Base-by-base conservation (phyloP, 306 rosid genomes). In the Sphenostylis stenocarpa region DNA sequence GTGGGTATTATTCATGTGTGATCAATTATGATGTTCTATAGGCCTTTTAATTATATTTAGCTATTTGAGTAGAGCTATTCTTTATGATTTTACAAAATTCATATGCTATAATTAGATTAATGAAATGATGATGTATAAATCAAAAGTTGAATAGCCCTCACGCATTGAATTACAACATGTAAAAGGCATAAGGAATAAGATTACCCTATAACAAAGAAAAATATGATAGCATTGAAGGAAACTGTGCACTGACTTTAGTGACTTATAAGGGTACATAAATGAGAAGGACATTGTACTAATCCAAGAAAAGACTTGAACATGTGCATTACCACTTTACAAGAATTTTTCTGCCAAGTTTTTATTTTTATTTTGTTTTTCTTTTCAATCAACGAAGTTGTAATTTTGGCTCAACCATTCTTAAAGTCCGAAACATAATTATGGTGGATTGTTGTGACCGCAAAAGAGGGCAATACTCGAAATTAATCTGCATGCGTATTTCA, bases 401-500 rank as follows among this genome's bases (percentile, higher is more conserved):
- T 9, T 56, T 67, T 31, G 45, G n/a, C 67, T 66, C 31, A 3
- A n/a, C 49, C 7, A 52, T 16, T 14, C 36, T 17, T 41, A 13
- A 33, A 51, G 31, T 33, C 44, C 2, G 17, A n/a, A 16, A 34
- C 51, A 76, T 65, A 65, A 76, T 65, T 65, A 76, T 65, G 26
- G 31, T 76, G 44, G 66, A 12, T 74, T 71, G 65, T 57, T 52
- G 51, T 52, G 65, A 71, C 64, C 49, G 29, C 76, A 53, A 52
- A 70, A 13, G 64, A 71, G 49, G 61, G 75, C 44, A 70, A 31
- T 47, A 70, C 63, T 52, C 51, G 76, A 70, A 65, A 38, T 19
- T 20, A 31, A 70, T 51, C 76, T 51, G 49, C 63, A 51, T 70
- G 63, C 48, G 76, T 70, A 70, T 68, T 47, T 45, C 73, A 67